phyloP scores from a whole-genome alignment of 495 filamentous ascomycete genomes.

The Platismatia glauca region DNA sequence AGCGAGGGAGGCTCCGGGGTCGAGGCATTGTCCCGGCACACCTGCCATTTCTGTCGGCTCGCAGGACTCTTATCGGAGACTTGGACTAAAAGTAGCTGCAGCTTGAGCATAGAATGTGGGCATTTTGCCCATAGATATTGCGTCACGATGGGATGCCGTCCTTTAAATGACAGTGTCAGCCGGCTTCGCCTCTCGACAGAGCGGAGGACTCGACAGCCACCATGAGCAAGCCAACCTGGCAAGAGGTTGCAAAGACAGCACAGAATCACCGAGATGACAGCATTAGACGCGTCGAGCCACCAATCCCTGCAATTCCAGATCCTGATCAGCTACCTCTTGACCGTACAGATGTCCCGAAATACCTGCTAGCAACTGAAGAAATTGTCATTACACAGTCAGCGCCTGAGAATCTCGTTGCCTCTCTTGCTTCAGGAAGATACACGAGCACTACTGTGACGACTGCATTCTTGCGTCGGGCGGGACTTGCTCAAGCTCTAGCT shows the following conservation, averaged over 20 bases:
- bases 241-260: slow-evolving; percentile 31
- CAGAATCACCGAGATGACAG: slow-evolving; percentile 34
- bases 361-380: slow-evolving; percentile 32
- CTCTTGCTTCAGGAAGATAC: slow-evolving; percentile 30
- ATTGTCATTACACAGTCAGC: slow-evolving; percentile 33
- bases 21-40: neutral
- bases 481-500: slow-evolving; percentile 36
- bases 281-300: slow-evolving; percentile 31
- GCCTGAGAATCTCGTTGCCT: slow-evolving; percentile 29
- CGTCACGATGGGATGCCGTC: neutral
- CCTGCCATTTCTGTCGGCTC: neutral
- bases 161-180: neutral
- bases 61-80: neutral
- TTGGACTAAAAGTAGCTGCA: neutral
- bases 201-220: slow-evolving; percentile 9
- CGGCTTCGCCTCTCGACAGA: neutral
- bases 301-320: slow-evolving; percentile 26
- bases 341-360: slow-evolving; percentile 32
- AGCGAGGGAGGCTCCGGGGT: too few relatives aligned
- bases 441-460: slow-evolving; percentile 33
- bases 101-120: neutral
- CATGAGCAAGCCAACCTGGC: slow-evolving; percentile 27
- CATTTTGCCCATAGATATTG: neutral
- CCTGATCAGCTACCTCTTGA: slow-evolving; percentile 28
- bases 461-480: slow-evolving; percentile 40